A percentile compares a stretch with the other conserved stretches of the same genome.
phyloP scores from a whole-genome alignment of 805 yeast genomes.

The Suhomyces vadensis region DNA sequence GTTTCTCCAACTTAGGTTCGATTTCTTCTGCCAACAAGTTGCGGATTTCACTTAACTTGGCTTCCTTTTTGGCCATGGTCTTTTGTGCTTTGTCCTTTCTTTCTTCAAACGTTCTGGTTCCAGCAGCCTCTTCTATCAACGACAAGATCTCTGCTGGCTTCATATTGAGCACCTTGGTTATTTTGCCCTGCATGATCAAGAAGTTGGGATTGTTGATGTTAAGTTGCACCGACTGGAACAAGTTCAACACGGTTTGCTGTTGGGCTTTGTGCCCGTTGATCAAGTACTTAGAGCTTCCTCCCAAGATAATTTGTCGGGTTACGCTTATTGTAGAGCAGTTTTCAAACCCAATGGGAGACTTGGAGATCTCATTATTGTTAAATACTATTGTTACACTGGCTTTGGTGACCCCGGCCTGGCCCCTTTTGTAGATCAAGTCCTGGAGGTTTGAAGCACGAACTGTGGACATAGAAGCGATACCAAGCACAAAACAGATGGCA shows the following conservation, averaged over 20 bases:
- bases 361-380: slow-evolving; percentile 74
- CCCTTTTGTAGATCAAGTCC: slow-evolving; percentile 93
- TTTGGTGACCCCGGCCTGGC: slow-evolving; percentile 97
- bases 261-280: slow-evolving; percentile 97
- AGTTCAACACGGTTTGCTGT: slow-evolving; percentile 84
- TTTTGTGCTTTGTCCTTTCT: slow-evolving; percentile 88
- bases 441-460: slow-evolving; percentile 92
- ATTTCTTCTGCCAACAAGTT: slow-evolving; percentile 79
- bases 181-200: slow-evolving; percentile 97
- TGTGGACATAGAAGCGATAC: slow-evolving; percentile 91
- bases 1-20: slow-evolving; percentile 83
- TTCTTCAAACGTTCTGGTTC: slow-evolving; percentile 93
- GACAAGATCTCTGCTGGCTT: slow-evolving; percentile 87
- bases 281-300: slow-evolving; percentile 88
- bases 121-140: slow-evolving; percentile 96
- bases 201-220: slow-evolving; percentile 97
- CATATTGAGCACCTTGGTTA: slow-evolving; percentile 96
- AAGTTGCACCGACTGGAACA: slow-evolving; percentile 92
- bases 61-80: slow-evolving; percentile 88
- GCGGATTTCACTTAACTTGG: slow-evolving; percentile 76
- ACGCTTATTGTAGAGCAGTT: slow-evolving; percentile 77
- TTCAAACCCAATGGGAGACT: slow-evolving; percentile 87
- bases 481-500: slow-evolving; percentile 97
- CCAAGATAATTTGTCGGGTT: slow-evolving; percentile 86
- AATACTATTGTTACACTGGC: slow-evolving; percentile 96